Evolutionary conservation across 2,329 filamentous ascomycete genomes (phyloP).

Genomic region (Exophiala xenobiotica): DNA sequence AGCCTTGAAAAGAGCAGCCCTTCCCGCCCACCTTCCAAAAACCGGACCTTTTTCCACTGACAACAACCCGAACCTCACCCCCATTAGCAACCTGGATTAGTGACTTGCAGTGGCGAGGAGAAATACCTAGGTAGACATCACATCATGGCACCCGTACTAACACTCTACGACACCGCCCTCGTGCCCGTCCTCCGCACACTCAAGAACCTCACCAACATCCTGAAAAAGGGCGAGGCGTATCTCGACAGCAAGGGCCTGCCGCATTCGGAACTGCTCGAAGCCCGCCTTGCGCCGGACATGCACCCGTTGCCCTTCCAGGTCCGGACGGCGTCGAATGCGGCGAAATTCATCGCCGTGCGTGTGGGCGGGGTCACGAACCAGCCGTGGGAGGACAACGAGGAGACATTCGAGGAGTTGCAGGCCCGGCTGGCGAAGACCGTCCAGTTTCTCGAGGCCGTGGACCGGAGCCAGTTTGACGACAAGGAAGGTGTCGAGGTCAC

Average conservation of each 20-base stretch:
- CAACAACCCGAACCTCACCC: no score
- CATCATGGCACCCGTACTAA: background rate
- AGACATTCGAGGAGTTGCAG: conserved; percentile 51
- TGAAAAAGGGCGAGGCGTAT: conserved; percentile 47
- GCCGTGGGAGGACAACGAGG: conserved; percentile 44
- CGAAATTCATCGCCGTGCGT: conserved; percentile 43
- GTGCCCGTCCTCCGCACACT: conserved; percentile 45
- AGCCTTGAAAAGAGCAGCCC: no score
- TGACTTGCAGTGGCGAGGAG: no score
- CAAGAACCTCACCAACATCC: conserved; percentile 43
- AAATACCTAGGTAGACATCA: no score
- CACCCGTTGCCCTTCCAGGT: conserved; percentile 51
- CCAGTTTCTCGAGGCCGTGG: conserved; percentile 46
- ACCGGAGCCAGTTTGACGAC: conserved; percentile 44
- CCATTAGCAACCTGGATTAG: no score
- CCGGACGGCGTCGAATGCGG: conserved; percentile 43
- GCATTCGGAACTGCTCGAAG: conserved; percentile 39
- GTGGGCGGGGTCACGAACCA: conserved; percentile 38
- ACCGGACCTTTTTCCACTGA: no score
- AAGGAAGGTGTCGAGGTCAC: conserved; percentile 43
- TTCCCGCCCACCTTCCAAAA: no score
- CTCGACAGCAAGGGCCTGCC: conserved; percentile 40
- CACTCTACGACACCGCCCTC: conserved; percentile 40
- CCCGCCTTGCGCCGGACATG: conserved; percentile 53
- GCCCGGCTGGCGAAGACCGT: conserved; percentile 50